Conservation (phyloP, 176 grass and related monocot species). For the Tuctoria greenei region DNA sequence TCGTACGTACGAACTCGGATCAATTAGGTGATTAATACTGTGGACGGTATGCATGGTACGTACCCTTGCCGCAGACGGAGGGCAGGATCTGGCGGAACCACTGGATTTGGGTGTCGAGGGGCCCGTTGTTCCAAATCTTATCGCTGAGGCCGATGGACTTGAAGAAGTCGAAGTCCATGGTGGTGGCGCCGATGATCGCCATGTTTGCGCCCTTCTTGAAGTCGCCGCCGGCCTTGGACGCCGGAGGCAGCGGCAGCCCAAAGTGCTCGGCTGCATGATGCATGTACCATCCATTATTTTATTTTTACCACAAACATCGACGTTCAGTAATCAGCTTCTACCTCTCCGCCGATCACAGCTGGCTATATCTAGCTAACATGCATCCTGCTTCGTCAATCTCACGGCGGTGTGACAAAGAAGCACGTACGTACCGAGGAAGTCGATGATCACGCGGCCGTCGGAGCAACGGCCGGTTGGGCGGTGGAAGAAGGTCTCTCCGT, state of each 20-base stretch:
- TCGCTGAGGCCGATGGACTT: slow-evolving; percentile 46
- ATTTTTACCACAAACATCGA: too few species aligned
- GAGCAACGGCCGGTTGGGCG: slow-evolving; percentile 76
- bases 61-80: slow-evolving; percentile 46
- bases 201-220: slow-evolving; percentile 72
- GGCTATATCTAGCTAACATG: too few species aligned
- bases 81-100: slow-evolving; percentile 64
- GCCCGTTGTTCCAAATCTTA: slow-evolving; percentile 65
- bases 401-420: not conserved
- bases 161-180: slow-evolving; percentile 53
- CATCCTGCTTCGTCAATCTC: too few species aligned
- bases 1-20: not conserved
- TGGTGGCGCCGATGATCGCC: slow-evolving; percentile 65
- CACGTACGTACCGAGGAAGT: slow-evolving; percentile 56
- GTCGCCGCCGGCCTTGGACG: slow-evolving; percentile 51
- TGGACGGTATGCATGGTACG: not conserved
- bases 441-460: slow-evolving; percentile 72
- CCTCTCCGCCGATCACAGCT: too few species aligned
- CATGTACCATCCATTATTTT: not conserved
- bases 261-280: slow-evolving; percentile 53
- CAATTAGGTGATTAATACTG: not conserved
- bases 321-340: too few species aligned
- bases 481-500: slow-evolving; percentile 80
- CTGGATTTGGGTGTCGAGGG: slow-evolving; percentile 55
- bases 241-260: slow-evolving; percentile 45